A percentile compares a stretch with the other conserved stretches of the same genome.
Evolutionary conservation across 352 stramenopile genomes (phyloP).

Genomic region (Phytophthora cryptogea): DNA sequence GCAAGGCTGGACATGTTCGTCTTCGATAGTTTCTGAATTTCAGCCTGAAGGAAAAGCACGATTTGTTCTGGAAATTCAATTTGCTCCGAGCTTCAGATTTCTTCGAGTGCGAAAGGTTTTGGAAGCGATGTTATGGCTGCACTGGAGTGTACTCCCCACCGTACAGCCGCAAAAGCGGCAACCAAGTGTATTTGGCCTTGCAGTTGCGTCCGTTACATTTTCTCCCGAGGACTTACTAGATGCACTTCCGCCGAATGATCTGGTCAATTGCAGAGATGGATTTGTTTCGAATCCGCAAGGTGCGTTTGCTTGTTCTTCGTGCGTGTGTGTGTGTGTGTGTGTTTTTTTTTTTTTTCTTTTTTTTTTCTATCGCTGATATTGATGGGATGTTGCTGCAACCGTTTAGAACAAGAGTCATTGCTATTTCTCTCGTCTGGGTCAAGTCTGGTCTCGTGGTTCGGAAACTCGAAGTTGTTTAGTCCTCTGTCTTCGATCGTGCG

Average conservation of each 20-base stretch:
- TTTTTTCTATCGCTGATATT: conserved; percentile 2
- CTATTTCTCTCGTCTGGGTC: conserved; percentile 54
- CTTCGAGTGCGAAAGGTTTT: conserved; percentile 30
- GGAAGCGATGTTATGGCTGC: conserved; percentile 33
- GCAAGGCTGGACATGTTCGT: conserved; percentile 26
- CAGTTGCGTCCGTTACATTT: conserved; percentile 32
- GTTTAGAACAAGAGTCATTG: conserved; percentile 31
- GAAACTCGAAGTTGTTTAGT: conserved; percentile 1
- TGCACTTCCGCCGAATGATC: background rate
- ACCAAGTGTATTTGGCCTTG: conserved; percentile 13
- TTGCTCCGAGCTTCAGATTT: conserved; percentile 29
- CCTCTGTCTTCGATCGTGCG: conserved; percentile 28
- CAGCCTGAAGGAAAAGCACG: conserved; percentile 6
- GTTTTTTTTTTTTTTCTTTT: too few species aligned
- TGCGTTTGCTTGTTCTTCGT: conserved; percentile 11
- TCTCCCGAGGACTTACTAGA: conserved; percentile 17
- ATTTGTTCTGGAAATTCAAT: conserved; percentile 36
- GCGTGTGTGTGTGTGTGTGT: too few species aligned
- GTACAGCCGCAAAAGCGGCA: background rate
- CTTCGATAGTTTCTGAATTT: conserved; percentile 32
- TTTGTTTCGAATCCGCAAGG: conserved; percentile 9
- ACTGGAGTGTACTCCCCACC: conserved; percentile 18
- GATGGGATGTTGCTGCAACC: conserved; percentile 1
- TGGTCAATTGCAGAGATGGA: background rate
- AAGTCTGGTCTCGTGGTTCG: conserved; percentile 33